Conservation (phyloP, 805 yeast species). For the Nakazawaea pomicola region DNA sequence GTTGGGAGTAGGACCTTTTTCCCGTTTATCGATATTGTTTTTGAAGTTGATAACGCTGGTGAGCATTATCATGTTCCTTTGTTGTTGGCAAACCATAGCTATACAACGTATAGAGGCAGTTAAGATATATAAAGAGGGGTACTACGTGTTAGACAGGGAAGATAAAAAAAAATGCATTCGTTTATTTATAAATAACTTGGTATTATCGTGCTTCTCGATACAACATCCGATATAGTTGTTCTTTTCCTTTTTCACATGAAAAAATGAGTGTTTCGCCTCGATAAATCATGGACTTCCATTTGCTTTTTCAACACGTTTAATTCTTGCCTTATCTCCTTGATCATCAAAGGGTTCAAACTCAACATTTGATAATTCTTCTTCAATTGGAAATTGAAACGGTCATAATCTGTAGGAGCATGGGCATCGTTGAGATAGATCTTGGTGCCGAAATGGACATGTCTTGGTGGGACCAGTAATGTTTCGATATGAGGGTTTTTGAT, state of each 20-base stretch:
- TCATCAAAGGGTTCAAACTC: conserved; percentile 41
- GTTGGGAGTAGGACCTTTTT: conserved; percentile 51
- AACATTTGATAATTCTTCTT: conserved; percentile 40
- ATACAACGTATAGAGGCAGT: conserved; percentile 88
- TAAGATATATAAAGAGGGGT: conserved; percentile 22
- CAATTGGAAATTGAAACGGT: conserved; percentile 47
- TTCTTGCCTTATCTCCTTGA: conserved; percentile 57
- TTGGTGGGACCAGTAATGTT: conserved; percentile 14
- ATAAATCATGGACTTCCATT: conserved; percentile 64
- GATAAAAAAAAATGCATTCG: too few relatives aligned
- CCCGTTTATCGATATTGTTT: conserved; percentile 81
- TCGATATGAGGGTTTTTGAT: background rate
- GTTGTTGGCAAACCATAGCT: conserved; percentile 77
- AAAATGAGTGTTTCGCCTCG: conserved; percentile 60
- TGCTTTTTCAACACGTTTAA: conserved; percentile 61
- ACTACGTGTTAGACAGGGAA: too few relatives aligned
- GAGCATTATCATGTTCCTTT: conserved; percentile 88
- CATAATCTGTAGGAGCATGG: conserved; percentile 44
- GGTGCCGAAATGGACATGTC: conserved; percentile 39
- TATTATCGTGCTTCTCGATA: too few relatives aligned
- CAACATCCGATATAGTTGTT: too few relatives aligned
- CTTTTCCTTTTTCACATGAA: conserved; percentile 36
- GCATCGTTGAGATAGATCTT: conserved; percentile 47
- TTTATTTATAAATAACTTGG: too few relatives aligned
- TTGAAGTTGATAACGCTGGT: conserved; percentile 65